A percentile compares a stretch with the other conserved stretches of the same genome.
These are phyloP conservation scores for Balansia obtecta DNA, from an alignment of 2,329 filamentous ascomycete genomes.

Conservation along the genomic window DNA sequence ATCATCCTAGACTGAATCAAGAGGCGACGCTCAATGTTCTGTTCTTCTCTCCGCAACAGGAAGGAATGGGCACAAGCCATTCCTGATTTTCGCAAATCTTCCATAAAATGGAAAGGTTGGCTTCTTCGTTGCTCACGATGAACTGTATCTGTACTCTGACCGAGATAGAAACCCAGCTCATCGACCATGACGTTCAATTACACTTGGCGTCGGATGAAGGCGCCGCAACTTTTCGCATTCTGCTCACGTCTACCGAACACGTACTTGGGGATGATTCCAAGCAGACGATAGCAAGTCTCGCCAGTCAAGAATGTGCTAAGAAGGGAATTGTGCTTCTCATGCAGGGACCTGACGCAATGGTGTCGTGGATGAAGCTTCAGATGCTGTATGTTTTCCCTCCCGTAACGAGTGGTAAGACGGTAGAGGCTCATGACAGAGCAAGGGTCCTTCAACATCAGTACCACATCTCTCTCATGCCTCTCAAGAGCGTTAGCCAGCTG, in stretches of 20 bases:
- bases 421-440: not conserved
- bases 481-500: constrained; percentile 23
- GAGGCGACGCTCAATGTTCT: constrained; percentile 19
- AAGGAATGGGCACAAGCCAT: constrained; percentile 22
- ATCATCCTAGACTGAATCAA: not conserved
- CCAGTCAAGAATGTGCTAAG: constrained; percentile 23
- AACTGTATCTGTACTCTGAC: not conserved
- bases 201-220: constrained; percentile 12
- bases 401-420: not conserved
- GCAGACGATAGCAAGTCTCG: constrained; percentile 28
- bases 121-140: not conserved
- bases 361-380: constrained; percentile 30
- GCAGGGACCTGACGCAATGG: constrained; percentile 18
- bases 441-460: constrained; percentile 22
- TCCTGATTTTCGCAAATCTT: constrained; percentile 13
- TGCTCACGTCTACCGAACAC: constrained; percentile 29
- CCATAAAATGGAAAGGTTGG: constrained; percentile 15
- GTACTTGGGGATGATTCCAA: constrained; percentile 16
- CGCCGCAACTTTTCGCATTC: constrained; percentile 18
- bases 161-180: constrained; percentile 26
- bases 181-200: constrained; percentile 34
- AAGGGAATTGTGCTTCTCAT: constrained; percentile 34
- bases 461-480: constrained; percentile 29
- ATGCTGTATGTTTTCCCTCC: constrained; percentile 23
- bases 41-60: constrained; percentile 25